Evolutionary conservation across 148 eudicot genomes (phyloP).

Genomic region (Drosera capensis): DNA sequence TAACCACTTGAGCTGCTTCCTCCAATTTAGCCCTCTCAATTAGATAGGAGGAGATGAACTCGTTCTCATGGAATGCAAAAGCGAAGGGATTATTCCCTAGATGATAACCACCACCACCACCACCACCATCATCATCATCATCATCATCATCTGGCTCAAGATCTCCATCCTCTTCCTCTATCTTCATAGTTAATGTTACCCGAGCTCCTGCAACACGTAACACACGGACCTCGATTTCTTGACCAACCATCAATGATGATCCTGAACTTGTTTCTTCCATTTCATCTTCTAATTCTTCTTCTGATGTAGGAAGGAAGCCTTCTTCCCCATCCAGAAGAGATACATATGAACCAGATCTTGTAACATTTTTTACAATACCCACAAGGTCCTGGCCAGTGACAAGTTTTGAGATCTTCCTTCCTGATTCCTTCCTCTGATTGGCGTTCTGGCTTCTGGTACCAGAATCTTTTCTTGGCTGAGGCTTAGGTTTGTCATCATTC

Average conservation of each 20-base stretch:
- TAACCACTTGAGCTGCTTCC: conserved; percentile 12
- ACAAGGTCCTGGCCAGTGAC: conserved; percentile 69
- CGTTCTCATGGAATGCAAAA: conserved; percentile 60
- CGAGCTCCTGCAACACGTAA: conserved; percentile 55
- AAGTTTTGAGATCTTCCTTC: conserved; percentile 51
- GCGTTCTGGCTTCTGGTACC: conserved; percentile 23
- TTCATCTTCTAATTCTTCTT: conserved; percentile 71
- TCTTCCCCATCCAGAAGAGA: conserved; percentile 86
- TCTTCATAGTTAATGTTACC: conserved; percentile 69
- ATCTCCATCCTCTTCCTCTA: conserved; percentile 38
- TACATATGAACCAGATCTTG: conserved; percentile 68
- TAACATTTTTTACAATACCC: conserved; percentile 71
- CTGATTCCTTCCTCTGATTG: conserved; percentile 28
- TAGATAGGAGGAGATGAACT: conserved; percentile 69
- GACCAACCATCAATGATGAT: conserved; percentile 63
- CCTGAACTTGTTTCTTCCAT: conserved; percentile 44
- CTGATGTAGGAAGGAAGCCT: conserved; percentile 74
- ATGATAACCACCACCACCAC: too few species aligned
- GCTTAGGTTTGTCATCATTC: conserved; percentile 26
- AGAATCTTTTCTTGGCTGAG: conserved; percentile 28
- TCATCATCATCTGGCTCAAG: conserved; percentile 29
- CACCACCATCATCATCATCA: conserved; percentile 36
- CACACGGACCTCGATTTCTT: conserved; percentile 79
- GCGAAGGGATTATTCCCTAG: conserved; percentile 67
- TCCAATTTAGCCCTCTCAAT: conserved; percentile 45